Conservation (phyloP, 2,329 filamentous ascomycete genomes). For the Anisogramma anomala region DNA sequence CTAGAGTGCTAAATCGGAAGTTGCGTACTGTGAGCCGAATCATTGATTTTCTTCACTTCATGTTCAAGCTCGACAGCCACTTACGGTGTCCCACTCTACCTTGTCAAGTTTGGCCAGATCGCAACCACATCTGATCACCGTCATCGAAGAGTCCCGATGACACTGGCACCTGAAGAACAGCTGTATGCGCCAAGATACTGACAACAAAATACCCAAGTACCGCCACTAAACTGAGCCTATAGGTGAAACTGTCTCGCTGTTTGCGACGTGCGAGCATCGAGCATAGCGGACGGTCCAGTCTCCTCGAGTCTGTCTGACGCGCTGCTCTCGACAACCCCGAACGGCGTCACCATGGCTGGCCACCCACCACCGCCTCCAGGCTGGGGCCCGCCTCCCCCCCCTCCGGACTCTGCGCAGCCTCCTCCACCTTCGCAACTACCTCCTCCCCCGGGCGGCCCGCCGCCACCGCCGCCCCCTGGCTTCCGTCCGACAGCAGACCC, state of each 20-base stretch:
- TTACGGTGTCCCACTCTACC: too few species aligned
- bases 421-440: slow-evolving; percentile 45
- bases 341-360: slow-evolving; percentile 33
- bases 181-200: slow-evolving; percentile 7
- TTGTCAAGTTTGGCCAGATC: too few species aligned
- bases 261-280: slow-evolving; percentile 12
- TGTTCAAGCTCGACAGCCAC: neutral
- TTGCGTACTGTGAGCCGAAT: neutral
- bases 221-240: slow-evolving; percentile 11
- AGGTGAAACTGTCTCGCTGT: slow-evolving; percentile 14
- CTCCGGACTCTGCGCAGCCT: slow-evolving; percentile 43
- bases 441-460: slow-evolving; percentile 43
- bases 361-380: slow-evolving; percentile 45
- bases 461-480: slow-evolving; percentile 71
- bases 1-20: neutral
- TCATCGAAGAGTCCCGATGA: slow-evolving; percentile 4
- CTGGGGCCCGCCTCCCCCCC: slow-evolving; percentile 39
- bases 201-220: neutral
- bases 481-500: slow-evolving; percentile 72
- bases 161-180: neutral
- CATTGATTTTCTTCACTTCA: neutral
- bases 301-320: slow-evolving; percentile 6
- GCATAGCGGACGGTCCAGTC: slow-evolving; percentile 10
- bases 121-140: slow-evolving; percentile 3
- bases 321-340: slow-evolving; percentile 1